These are phyloP conservation scores for Fusarium humuli DNA, from an alignment of 2,329 filamentous ascomycete species.

Conservation along the genomic window DNA sequence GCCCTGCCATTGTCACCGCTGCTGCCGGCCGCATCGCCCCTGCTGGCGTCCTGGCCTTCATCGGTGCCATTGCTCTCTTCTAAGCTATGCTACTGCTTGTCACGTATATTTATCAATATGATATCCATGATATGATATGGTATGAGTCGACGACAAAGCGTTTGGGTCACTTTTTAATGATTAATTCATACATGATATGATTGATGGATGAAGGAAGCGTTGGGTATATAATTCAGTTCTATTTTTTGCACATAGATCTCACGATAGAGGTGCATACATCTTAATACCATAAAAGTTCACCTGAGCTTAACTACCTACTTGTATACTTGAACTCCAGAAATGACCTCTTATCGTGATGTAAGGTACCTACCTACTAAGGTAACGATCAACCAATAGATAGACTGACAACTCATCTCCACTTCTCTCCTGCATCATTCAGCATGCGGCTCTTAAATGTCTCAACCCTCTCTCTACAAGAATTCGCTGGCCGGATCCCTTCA, in stretches of 20 bases:
- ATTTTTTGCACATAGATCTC: constrained; percentile 33
- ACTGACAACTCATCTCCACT: neutral
- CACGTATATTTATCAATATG: constrained; percentile 10
- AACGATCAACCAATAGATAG: neutral
- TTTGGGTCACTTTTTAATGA: constrained; percentile 27
- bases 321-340: neutral
- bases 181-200: constrained; percentile 18
- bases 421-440: neutral
- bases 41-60: constrained; percentile 62
- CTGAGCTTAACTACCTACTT: neutral
- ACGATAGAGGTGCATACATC: constrained; percentile 32
- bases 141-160: constrained; percentile 18
- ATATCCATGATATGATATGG: neutral
- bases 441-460: constrained; percentile 22
- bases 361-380: neutral
- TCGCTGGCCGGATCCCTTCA: constrained; percentile 6
- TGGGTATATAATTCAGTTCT: constrained; percentile 41
- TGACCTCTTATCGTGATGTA: neutral
- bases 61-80: constrained; percentile 69
- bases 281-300: constrained; percentile 33
- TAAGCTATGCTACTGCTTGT: constrained; percentile 52
- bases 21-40: constrained; percentile 59
- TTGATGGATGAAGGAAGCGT: constrained; percentile 22
- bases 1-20: constrained; percentile 65
- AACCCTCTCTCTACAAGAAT: constrained; percentile 8